Conservation (phyloP, 257 asterid genomes). For the Solanum etuberosum region DNA sequence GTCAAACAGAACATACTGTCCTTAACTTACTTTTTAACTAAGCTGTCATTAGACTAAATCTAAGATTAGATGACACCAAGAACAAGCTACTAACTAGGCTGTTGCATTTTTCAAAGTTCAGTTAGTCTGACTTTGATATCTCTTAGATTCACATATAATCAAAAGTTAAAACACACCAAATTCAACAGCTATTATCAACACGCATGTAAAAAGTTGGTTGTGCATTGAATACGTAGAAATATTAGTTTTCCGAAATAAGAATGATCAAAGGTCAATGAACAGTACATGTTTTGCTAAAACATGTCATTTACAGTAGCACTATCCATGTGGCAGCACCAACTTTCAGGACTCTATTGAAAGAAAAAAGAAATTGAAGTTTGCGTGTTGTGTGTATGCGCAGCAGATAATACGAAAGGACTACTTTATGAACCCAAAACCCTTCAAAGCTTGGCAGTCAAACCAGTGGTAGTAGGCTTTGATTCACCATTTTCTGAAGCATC, state of each 20-base stretch:
- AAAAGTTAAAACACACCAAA: background rate
- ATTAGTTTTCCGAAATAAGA: background rate
- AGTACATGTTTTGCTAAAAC: background rate
- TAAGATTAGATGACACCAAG: background rate
- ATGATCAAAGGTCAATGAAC: background rate
- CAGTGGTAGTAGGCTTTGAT: slow-evolving; percentile 33
- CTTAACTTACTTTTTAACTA: background rate
- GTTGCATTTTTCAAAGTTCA: background rate
- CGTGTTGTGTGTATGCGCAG: background rate
- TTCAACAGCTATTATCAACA: background rate
- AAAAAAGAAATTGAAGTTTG: background rate
- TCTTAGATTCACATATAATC: background rate
- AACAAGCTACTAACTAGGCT: background rate
- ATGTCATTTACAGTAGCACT: background rate
- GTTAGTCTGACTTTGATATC: background rate
- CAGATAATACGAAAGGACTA: background rate
- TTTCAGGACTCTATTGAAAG: background rate
- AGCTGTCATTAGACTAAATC: background rate
- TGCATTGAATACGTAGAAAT: background rate
- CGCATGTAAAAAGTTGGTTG: background rate
- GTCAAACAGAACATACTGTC: background rate
- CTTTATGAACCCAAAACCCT: background rate
- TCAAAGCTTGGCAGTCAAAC: slow-evolving; percentile 54
- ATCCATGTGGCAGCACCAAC: background rate
- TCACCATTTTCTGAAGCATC: slow-evolving; percentile 47